Base-by-base conservation (phyloP, 73 alveolate genomes). In the Paramecium bursaria region DNA sequence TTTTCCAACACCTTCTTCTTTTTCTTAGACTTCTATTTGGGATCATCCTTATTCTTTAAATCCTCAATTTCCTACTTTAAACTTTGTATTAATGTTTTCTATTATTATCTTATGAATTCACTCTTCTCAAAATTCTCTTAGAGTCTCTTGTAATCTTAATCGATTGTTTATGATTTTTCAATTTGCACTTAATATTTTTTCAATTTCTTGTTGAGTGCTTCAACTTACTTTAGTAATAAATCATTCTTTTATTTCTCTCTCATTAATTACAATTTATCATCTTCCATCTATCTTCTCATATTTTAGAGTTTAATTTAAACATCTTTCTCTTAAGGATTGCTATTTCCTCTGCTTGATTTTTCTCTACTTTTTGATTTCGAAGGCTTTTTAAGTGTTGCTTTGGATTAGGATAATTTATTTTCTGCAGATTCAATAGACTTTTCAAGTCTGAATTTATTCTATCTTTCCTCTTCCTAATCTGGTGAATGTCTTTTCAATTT, bases 201-300 rank as follows among this genome's bases (percentile, higher is more conserved):
- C 4, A 67, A 27, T 67, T 67, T 67, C 44, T 67, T 67, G 13
- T 67, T 67, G 33, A 67, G 44, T 35, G 19, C 17, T 25, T 67
- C 82, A 39, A 67, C 2, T 67, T 67, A 39, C 13, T 13, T 2
- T 67, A 39, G 21, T 35, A 67, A 19, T 39, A 25, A 35, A 39
- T 67, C 15, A 67, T 67, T 67, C 23, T 67, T 67, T 67, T 67
- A 19, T 15, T 67, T 67, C 14, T 67, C 82, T 13, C 44, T 67
- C 1, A 67, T 67, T 67, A 67, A 67, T 67, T 67, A 67, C 7
- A 35, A 44, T 44, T 47, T 67, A 21, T 67, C 82, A 67, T 67
- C 82, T 17, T 67, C 82, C 82, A 42, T 25, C 44, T 67, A 67
- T 67, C 33, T 67, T 67, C 82, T 67, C 33, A 67, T 13, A 39